Evolutionary conservation across 345 rosid genomes (phyloP).

Genomic region (Raphanus sativus): DNA sequence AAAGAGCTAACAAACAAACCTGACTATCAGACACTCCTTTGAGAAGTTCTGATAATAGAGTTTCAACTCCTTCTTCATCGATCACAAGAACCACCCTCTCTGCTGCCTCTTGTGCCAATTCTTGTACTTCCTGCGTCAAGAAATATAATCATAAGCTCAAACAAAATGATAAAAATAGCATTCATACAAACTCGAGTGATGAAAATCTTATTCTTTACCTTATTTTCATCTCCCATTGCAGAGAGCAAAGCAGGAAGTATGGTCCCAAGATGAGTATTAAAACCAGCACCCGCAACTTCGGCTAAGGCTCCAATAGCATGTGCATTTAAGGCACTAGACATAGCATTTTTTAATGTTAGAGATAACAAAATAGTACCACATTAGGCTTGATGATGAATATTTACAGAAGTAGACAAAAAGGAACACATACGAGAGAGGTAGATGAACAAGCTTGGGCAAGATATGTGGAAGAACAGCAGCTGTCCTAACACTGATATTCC

Average conservation of each 20-base stretch:
- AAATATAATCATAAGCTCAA: conserved; percentile 17
- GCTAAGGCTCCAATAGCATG: conserved; percentile 98
- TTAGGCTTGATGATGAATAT: background rate
- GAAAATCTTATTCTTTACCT: conserved; percentile 43
- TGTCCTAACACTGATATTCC: conserved; percentile 77
- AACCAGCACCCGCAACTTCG: conserved; percentile 95
- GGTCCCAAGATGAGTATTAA: conserved; percentile 80
- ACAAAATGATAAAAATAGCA: background rate
- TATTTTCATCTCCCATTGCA: conserved; percentile 71
- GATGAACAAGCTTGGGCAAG: conserved; percentile 88
- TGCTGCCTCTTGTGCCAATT: conserved; percentile 84
- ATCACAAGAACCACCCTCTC: conserved; percentile 82
- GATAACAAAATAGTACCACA: conserved; percentile 2
- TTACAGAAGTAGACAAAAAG: conserved; percentile 25
- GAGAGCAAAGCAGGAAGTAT: conserved; percentile 92
- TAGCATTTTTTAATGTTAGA: conserved; percentile 16
- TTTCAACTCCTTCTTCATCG: conserved; percentile 90
- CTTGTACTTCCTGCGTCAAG: conserved; percentile 66
- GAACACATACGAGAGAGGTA: conserved; percentile 85
- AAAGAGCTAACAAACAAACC: conserved; percentile 46
- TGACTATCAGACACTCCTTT: conserved; percentile 75
- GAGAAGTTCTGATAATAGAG: conserved; percentile 78
- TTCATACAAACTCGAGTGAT: conserved; percentile 15
- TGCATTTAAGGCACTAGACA: conserved; percentile 86
- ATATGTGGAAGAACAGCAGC: conserved; percentile 98